These are phyloP conservation scores for Acacia melanoxylon DNA, from an alignment of 306 rosid species.

Conservation along the genomic window DNA sequence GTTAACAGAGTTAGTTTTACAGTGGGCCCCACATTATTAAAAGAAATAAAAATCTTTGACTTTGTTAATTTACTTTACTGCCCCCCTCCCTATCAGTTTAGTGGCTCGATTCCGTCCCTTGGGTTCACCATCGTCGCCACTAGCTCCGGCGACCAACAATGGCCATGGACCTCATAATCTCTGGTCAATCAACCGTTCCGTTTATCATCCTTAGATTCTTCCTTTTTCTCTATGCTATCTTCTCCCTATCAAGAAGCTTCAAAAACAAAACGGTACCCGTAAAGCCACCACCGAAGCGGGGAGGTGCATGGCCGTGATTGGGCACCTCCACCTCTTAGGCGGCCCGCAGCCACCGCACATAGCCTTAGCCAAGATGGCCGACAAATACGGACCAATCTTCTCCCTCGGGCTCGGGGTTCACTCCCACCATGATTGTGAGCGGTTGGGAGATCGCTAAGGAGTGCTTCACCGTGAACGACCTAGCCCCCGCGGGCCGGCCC, in stretches of 20 bases:
- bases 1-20: too few species aligned
- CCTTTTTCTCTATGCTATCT: neutral
- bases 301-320: constrained; percentile 36
- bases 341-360: constrained; percentile 10
- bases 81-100: fast-evolving
- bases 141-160: fast-evolving
- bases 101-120: fast-evolving
- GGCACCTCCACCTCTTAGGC: constrained; percentile 34
- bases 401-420: neutral
- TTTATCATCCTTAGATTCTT: neutral
- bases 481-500: constrained; percentile 8
- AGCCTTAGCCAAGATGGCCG: constrained; percentile 7
- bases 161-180: neutral
- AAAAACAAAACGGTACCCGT: neutral
- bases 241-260: neutral
- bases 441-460: constrained; percentile 31
- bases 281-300: constrained; percentile 10
- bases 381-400: constrained; percentile 29
- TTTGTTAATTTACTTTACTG: too few species aligned
- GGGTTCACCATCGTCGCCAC: fast-evolving
- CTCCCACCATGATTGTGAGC: constrained; percentile 14
- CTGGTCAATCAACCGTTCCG: neutral
- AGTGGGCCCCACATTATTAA: too few species aligned
- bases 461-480: neutral
- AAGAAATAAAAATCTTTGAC: too few species aligned